Percentiles rank a stretch among this genome's conserved stretches.
Evolutionary conservation across 176 grass and related monocot genomes (phyloP).

Genomic region (Aegilops bicornis): DNA sequence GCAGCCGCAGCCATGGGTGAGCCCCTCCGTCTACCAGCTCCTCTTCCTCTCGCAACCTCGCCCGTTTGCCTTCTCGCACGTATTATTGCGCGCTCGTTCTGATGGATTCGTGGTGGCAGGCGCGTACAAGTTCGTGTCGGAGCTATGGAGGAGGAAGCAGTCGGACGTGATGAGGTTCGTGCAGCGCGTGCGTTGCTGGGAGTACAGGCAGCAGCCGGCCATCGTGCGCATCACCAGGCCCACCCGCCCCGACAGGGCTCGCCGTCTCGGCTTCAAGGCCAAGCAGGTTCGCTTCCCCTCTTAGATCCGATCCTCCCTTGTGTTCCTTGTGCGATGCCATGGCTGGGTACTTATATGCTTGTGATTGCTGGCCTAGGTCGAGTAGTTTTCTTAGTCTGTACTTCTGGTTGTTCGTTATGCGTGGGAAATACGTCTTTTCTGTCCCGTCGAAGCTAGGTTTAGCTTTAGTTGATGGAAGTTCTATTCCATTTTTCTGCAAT

Average conservation of each 20-base stretch:
- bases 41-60: neutral
- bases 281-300: conserved; percentile 55
- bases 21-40: neutral
- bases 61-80: neutral
- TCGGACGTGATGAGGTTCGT: conserved; percentile 79
- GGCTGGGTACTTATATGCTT: neutral
- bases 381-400: neutral
- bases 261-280: conserved; percentile 88
- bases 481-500: neutral
- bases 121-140: conserved; percentile 83
- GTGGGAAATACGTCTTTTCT: neutral
- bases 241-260: conserved; percentile 74
- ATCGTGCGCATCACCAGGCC: conserved; percentile 68
- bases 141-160: conserved; percentile 94
- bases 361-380: neutral
- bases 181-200: conserved; percentile 75
- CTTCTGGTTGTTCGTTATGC: neutral
- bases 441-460: neutral
- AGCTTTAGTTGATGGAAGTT: neutral
- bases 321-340: neutral
- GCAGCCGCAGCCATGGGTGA: conserved; percentile 40
- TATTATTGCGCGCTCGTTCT: neutral
- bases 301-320: conserved; percentile 4
- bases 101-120: conserved; percentile 36
- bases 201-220: conserved; percentile 70